These are phyloP conservation scores for Xylaria sp. DNA, from an alignment of 2,329 filamentous ascomycete species.

Conservation along the genomic window DNA sequence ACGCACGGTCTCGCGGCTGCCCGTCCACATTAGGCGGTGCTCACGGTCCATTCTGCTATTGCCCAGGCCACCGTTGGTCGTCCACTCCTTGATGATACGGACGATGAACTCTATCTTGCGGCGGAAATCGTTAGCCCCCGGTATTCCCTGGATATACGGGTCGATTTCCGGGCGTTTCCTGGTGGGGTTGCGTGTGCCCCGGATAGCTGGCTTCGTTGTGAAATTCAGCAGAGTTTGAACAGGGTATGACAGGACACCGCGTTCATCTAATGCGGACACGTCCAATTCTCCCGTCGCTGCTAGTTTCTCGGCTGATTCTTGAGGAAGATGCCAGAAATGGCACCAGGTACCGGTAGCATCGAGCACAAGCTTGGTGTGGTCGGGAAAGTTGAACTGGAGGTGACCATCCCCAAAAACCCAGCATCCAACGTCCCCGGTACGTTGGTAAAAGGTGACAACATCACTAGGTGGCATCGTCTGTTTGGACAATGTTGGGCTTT, in stretches of 20 bases:
- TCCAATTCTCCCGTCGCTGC: slow-evolving; percentile 73
- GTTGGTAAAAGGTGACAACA: slow-evolving; percentile 83
- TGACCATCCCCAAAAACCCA: slow-evolving; percentile 86
- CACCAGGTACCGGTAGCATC: slow-evolving; percentile 79
- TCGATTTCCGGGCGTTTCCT: slow-evolving; percentile 70
- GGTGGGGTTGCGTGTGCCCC: slow-evolving; percentile 55
- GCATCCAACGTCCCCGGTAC: slow-evolving; percentile 82
- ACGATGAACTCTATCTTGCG: slow-evolving; percentile 80
- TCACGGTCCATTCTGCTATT: slow-evolving; percentile 69
- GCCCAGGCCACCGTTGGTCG: slow-evolving; percentile 74
- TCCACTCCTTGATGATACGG: slow-evolving; percentile 77
- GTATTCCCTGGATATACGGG: slow-evolving; percentile 70
- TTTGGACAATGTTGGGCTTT: slow-evolving; percentile 54
- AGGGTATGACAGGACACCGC: slow-evolving; percentile 77
- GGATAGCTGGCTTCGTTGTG: slow-evolving; percentile 58
- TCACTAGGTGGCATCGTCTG: slow-evolving; percentile 61
- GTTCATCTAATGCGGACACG: slow-evolving; percentile 75
- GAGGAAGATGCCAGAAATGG: slow-evolving; percentile 80
- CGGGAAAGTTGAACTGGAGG: slow-evolving; percentile 88
- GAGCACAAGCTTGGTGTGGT: slow-evolving; percentile 86
- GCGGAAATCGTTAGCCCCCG: slow-evolving; percentile 77
- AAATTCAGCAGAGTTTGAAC: slow-evolving; percentile 80
- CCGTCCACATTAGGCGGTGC: slow-evolving; percentile 67
- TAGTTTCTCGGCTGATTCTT: slow-evolving; percentile 75
- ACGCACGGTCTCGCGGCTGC: slow-evolving; percentile 65